Percentiles rank a stretch among this genome's conserved stretches.
These are phyloP conservation scores for Ramaria sp. DNA, from an alignment of 768 basidiomycete species.

Conservation along the genomic window DNA sequence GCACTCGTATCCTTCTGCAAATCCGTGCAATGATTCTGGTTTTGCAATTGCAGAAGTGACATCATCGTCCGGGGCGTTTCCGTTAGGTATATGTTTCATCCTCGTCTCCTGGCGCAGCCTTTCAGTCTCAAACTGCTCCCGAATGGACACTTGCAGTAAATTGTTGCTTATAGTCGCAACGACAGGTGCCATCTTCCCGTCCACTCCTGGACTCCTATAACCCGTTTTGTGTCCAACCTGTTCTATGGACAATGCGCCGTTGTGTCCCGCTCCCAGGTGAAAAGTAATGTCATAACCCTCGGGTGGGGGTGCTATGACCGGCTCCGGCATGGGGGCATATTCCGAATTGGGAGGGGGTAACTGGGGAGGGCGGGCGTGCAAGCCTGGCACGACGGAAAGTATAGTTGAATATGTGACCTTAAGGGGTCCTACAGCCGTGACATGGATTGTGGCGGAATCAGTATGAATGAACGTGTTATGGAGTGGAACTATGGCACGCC, in stretches of 20 bases:
- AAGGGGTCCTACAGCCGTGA: slow-evolving; percentile 42
- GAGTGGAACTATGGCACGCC: slow-evolving; percentile 55
- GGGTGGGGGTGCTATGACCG: slow-evolving; percentile 25
- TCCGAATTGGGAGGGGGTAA: slow-evolving; percentile 31
- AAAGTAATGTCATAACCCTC: slow-evolving; percentile 60
- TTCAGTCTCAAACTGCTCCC: neutral
- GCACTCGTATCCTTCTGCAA: slow-evolving; percentile 37
- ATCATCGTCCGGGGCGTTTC: neutral
- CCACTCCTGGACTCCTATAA: slow-evolving; percentile 59
- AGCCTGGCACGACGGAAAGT: slow-evolving; percentile 40
- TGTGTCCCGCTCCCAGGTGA: slow-evolving; percentile 58
- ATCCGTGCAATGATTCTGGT: slow-evolving; percentile 17
- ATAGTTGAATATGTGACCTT: slow-evolving; percentile 52
- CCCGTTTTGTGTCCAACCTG: slow-evolving; percentile 55
- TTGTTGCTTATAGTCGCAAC: neutral
- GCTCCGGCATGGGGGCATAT: slow-evolving; percentile 14
- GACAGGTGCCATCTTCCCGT: slow-evolving; percentile 42
- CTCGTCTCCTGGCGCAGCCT: neutral
- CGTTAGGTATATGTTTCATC: neutral
- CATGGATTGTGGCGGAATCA: slow-evolving; percentile 38
- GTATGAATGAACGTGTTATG: slow-evolving; percentile 42
- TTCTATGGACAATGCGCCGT: slow-evolving; percentile 55
- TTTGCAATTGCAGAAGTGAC: neutral
- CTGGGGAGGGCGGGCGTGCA: slow-evolving; percentile 50
- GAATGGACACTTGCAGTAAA: neutral